Evolutionary conservation across 441 rosid genomes (phyloP).

Genomic region (Jatropha podagrica): DNA sequence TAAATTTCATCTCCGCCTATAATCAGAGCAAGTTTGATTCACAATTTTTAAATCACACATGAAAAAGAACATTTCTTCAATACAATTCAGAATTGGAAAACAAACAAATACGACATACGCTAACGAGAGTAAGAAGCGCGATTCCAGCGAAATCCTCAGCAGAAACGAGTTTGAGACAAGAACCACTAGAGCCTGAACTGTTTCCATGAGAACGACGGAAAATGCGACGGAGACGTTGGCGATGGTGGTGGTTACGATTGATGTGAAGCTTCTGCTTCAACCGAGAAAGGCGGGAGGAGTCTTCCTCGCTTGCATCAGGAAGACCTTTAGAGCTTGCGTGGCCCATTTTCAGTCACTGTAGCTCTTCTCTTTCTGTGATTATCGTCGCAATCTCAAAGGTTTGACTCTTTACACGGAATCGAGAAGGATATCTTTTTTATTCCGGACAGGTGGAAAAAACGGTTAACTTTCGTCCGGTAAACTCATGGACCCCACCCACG

Average conservation of each 20-base stretch:
- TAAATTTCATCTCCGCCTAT: slow-evolving; percentile 80
- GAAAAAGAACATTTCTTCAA: neutral
- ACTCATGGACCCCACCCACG: neutral
- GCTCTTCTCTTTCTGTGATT: neutral
- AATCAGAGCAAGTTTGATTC: neutral
- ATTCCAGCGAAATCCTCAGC: slow-evolving; percentile 83
- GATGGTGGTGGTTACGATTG: slow-evolving; percentile 23
- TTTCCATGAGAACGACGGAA: slow-evolving; percentile 26
- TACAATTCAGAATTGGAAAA: neutral
- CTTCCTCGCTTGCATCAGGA: slow-evolving; percentile 11
- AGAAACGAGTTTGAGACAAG: slow-evolving; percentile 32
- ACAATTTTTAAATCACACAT: neutral
- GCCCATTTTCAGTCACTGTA: slow-evolving; percentile 37
- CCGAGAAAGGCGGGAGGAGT: slow-evolving; percentile 34
- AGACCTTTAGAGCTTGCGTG: slow-evolving; percentile 42
- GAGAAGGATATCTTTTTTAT: neutral
- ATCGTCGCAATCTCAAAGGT: no score
- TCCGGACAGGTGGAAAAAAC: neutral
- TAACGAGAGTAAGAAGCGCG: slow-evolving; percentile 69
- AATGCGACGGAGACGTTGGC: slow-evolving; percentile 25
- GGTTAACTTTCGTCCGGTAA: neutral
- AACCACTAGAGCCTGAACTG: slow-evolving; percentile 23
- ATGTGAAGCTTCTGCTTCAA: slow-evolving; percentile 45
- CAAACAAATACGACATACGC: slow-evolving; percentile 34
- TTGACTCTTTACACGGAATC: neutral